Evolutionary conservation across 2,329 filamentous ascomycete genomes (phyloP).

Genomic region (Colletotrichum sp.): DNA sequence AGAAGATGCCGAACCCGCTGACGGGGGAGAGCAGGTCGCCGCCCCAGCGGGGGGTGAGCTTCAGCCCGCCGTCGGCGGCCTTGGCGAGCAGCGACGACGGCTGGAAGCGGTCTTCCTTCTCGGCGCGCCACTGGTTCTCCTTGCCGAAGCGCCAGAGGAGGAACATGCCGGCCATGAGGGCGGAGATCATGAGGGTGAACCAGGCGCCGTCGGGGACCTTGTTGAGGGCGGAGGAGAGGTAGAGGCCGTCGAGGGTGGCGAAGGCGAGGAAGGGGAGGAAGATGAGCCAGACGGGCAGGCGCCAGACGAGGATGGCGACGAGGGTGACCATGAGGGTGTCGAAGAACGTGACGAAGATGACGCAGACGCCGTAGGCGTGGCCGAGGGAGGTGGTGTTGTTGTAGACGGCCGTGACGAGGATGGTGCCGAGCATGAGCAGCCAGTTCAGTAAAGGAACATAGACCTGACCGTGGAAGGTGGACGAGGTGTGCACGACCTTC

Average conservation of each 20-base stretch:
- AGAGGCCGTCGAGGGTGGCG: constrained; percentile 70
- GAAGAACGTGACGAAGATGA: constrained; percentile 81
- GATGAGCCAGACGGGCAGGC: constrained; percentile 64
- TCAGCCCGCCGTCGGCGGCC: constrained; percentile 27
- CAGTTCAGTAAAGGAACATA: constrained; percentile 81
- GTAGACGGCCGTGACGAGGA: constrained; percentile 77
- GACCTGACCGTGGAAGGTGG: constrained; percentile 73
- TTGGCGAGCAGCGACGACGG: constrained; percentile 42
- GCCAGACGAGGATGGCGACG: constrained; percentile 76
- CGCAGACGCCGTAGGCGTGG: constrained; percentile 79
- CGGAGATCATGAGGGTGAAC: constrained; percentile 74
- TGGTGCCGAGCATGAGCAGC: constrained; percentile 76
- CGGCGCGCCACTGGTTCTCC: constrained; percentile 76
- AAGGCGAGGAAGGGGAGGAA: constrained; percentile 67
- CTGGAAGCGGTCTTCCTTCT: constrained; percentile 64
- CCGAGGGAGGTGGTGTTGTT: constrained; percentile 75
- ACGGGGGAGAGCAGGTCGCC: constrained; percentile 50
- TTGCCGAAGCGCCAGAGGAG: constrained; percentile 82
- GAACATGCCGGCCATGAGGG: constrained; percentile 67
- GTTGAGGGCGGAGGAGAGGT: constrained; percentile 70
- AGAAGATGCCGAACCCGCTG: constrained; percentile 73
- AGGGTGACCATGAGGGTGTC: constrained; percentile 77
- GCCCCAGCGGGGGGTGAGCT: constrained; percentile 43
- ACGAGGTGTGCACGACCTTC: constrained; percentile 74
- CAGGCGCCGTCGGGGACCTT: constrained; percentile 80